phyloP scores from a whole-genome alignment of 164 flowering plant species.

The Cinnamomum micranthum region DNA sequence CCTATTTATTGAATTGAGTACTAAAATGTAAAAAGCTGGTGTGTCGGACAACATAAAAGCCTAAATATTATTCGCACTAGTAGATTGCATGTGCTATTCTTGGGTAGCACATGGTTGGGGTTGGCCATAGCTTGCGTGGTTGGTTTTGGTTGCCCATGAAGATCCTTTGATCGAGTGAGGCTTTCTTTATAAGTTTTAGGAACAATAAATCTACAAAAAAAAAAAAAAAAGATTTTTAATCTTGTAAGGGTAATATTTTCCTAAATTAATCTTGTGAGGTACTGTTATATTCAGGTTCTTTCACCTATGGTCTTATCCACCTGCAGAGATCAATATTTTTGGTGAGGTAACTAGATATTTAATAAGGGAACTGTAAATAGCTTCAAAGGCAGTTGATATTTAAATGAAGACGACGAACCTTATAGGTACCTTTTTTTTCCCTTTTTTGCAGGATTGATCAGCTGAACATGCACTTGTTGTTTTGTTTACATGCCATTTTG shows the following conservation, averaged over 20 bases:
- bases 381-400: neutral
- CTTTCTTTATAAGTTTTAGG: neutral
- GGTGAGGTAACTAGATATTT: constrained; percentile 49
- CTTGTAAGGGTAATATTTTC: neutral
- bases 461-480: constrained; percentile 84
- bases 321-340: constrained; percentile 61
- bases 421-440: neutral
- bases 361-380: neutral
- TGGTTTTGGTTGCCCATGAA: constrained; percentile 78
- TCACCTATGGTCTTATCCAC: constrained; percentile 82
- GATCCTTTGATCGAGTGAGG: constrained; percentile 79
- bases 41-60: constrained; percentile 66
- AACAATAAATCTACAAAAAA: too few relatives aligned
- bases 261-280: neutral
- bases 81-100: constrained; percentile 56
- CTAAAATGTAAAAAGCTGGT: constrained; percentile 81
- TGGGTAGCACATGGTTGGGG: constrained; percentile 63
- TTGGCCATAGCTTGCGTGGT: constrained; percentile 67
- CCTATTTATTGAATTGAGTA: constrained; percentile 68
- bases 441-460: constrained; percentile 58
- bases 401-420: neutral
- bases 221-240: neutral
- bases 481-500: constrained; percentile 74
- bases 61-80: constrained; percentile 66
- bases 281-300: constrained; percentile 41